These are phyloP conservation scores for Meira miltonrushii DNA, from an alignment of 1,284 basidiomycete genomes.

Conservation along the genomic window DNA sequence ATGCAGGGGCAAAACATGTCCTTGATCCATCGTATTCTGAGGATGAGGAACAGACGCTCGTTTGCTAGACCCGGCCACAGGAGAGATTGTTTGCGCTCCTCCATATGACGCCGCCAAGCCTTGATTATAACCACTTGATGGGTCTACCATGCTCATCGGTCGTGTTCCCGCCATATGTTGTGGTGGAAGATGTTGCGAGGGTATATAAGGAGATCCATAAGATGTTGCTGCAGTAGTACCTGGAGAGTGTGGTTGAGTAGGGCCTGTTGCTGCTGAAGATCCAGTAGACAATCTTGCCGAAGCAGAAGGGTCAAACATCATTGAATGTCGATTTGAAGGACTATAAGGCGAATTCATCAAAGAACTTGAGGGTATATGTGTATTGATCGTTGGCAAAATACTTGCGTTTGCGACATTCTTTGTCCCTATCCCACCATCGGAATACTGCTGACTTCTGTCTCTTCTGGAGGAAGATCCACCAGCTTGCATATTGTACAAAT, in stretches of 20 bases:
- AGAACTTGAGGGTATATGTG: constrained; percentile 9
- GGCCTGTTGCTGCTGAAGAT: not conserved
- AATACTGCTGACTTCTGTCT: too few relatives aligned
- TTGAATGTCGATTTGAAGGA: not conserved
- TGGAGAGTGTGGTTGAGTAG: not conserved
- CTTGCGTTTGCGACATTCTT: too few relatives aligned
- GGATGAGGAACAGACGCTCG: too few relatives aligned
- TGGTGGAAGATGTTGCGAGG: not conserved
- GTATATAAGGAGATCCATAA: constrained; percentile 3
- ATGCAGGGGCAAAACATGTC: not conserved
- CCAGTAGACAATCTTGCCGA: not conserved
- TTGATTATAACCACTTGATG: not conserved
- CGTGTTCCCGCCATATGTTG: not conserved
- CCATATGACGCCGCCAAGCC: not conserved
- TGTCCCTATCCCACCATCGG: too few relatives aligned
- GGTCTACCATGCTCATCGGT: too few relatives aligned
- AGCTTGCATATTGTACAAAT: too few relatives aligned
- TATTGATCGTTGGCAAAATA: constrained; percentile 16
- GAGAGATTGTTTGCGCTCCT: not conserved
- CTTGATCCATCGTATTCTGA: not conserved
- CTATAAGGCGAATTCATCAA: constrained; percentile 3
- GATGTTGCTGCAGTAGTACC: not conserved
- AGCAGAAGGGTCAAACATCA: not conserved
- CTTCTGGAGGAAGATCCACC: too few relatives aligned
- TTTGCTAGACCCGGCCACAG: not conserved